phyloP scores from a whole-genome alignment of 2,329 filamentous ascomycete species.

The Venturia effusa region DNA sequence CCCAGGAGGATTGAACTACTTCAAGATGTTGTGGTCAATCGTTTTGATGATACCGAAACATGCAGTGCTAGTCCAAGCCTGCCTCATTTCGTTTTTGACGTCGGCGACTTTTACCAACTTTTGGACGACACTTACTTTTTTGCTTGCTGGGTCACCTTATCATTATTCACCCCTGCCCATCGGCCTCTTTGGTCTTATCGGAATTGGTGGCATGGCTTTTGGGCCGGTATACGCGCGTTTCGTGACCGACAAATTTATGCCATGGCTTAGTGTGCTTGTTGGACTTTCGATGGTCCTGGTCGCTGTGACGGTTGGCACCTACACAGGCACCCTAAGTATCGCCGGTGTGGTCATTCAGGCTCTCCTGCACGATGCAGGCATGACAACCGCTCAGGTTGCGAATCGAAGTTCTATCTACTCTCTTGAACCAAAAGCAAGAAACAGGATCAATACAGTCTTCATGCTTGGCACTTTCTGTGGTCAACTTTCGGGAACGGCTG shows the following conservation, averaged over 20 bases:
- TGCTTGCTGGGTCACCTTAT: slow-evolving; percentile 61
- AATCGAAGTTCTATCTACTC: slow-evolving; percentile 61
- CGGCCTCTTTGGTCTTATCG: slow-evolving; percentile 69
- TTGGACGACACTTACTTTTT: slow-evolving; percentile 71
- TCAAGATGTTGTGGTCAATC: slow-evolving; percentile 54
- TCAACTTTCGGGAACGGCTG: slow-evolving; percentile 55
- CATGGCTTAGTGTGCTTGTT: slow-evolving; percentile 55
- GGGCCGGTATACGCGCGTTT: slow-evolving; percentile 59
- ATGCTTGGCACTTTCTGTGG: slow-evolving; percentile 69
- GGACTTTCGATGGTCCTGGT: slow-evolving; percentile 48
- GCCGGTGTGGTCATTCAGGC: slow-evolving; percentile 65
- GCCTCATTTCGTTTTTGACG: slow-evolving; percentile 53
- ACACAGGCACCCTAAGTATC: slow-evolving; percentile 52
- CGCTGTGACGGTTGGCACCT: slow-evolving; percentile 58
- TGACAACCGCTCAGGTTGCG: slow-evolving; percentile 63
- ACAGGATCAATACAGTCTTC: slow-evolving; percentile 70
- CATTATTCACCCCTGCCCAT: slow-evolving; percentile 56
- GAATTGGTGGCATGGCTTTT: slow-evolving; percentile 55
- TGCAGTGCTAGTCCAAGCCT: slow-evolving; percentile 59
- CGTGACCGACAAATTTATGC: slow-evolving; percentile 60
- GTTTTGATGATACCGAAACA: slow-evolving; percentile 51
- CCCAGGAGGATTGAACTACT: slow-evolving; percentile 52
- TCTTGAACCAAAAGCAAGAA: slow-evolving; percentile 60
- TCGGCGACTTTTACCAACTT: slow-evolving; percentile 53
- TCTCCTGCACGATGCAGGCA: slow-evolving; percentile 57